phyloP scores from a whole-genome alignment of 768 basidiomycete genomes.

The Lactifluus rugatus region DNA sequence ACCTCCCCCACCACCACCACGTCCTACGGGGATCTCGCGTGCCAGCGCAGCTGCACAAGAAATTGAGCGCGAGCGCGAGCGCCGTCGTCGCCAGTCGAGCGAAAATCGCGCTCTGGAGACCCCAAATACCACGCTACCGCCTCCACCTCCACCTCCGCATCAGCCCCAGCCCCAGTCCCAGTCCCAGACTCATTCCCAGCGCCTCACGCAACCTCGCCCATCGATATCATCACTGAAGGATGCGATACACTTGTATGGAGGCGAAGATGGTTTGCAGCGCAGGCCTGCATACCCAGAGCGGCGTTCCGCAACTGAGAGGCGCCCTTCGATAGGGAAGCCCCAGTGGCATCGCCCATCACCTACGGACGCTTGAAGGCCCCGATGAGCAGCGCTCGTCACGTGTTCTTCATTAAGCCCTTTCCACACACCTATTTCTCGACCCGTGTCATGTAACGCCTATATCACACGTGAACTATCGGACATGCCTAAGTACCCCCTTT shows the following conservation, averaged over 20 bases:
- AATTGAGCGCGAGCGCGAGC: slow-evolving; percentile 19
- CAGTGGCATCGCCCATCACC: slow-evolving; percentile 15
- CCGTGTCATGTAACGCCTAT: not conserved
- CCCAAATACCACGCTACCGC: not conserved
- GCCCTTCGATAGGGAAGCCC: slow-evolving; percentile 15
- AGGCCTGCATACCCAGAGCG: slow-evolving; percentile 7
- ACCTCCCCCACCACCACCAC: not conserved
- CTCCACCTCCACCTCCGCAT: no score
- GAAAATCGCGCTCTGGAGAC: slow-evolving; percentile 6
- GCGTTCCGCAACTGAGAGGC: slow-evolving; percentile 12
- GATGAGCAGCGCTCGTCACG: slow-evolving; percentile 13
- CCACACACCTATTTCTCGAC: not conserved
- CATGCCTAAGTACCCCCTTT: slow-evolving; percentile 3
- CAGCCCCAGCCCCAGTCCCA: not conserved
- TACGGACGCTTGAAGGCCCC: slow-evolving; percentile 6
- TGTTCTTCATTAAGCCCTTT: not conserved
- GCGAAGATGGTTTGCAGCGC: slow-evolving; percentile 11
- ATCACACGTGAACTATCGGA: slow-evolving; percentile 3
- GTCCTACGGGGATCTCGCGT: slow-evolving; percentile 13
- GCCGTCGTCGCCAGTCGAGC: slow-evolving; percentile 16
- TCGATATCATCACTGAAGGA: slow-evolving; percentile 12
- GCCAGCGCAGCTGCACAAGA: slow-evolving; percentile 18
- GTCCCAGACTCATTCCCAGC: not conserved
- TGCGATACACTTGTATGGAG: not conserved
- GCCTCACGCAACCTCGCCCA: slow-evolving; percentile 5